phyloP scores from a whole-genome alignment of 108 stramenopile species.

The Nitzschia sp. region DNA sequence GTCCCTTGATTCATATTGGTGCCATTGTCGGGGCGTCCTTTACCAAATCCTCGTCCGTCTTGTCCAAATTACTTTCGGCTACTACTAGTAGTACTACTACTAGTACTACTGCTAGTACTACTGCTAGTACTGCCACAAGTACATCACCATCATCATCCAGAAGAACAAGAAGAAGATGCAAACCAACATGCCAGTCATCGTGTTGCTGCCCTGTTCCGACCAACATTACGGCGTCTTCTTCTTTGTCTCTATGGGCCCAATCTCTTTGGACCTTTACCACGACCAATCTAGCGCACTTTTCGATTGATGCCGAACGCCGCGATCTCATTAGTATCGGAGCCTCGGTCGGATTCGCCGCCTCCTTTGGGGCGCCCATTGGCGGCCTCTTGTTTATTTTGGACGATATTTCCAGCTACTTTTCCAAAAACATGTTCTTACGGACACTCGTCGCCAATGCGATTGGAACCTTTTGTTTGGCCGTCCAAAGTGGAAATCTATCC shows the following conservation, averaged over 20 bases:
- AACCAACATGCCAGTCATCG: background rate
- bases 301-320: constrained; percentile 64
- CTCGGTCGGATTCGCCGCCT: constrained; percentile 80
- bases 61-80: background rate
- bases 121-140: no score
- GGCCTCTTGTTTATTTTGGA: constrained; percentile 60
- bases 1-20: constrained; percentile 83
- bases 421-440: constrained; percentile 54
- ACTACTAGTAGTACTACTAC: no score
- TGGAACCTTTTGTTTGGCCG: constrained; percentile 59
- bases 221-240: background rate
- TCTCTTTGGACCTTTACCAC: constrained; percentile 25
- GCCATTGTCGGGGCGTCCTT: constrained; percentile 62
- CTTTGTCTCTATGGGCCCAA: background rate
- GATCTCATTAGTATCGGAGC: constrained; percentile 79
- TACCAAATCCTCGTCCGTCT: background rate
- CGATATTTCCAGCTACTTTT: constrained; percentile 58
- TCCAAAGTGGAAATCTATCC: constrained; percentile 43
- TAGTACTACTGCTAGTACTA: no score
- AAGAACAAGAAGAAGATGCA: no score
- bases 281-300: constrained; percentile 53
- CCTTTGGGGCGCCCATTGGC: constrained; percentile 88
- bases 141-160: no score
- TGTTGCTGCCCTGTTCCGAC: no score
- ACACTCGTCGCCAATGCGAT: constrained; percentile 54